Conservation (phyloP, 2,329 filamentous ascomycete species). For the Pseudocercospora musae region DNA sequence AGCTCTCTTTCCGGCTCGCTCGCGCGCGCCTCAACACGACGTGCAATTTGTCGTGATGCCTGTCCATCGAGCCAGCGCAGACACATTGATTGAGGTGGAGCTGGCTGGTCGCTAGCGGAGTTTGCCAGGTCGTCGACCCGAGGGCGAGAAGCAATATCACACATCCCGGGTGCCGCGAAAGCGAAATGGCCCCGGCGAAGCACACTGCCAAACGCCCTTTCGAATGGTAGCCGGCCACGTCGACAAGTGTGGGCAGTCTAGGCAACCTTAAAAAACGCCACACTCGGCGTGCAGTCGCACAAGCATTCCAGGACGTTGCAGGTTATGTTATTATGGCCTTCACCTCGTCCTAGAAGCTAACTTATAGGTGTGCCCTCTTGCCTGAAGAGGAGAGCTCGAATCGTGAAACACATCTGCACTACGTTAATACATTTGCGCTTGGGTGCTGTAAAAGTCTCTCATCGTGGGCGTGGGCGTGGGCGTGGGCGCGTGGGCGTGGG, state of each 20-base stretch:
- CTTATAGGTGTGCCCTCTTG: constrained; percentile 17
- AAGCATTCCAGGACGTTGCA: constrained; percentile 15
- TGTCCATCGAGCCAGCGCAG: constrained; percentile 6
- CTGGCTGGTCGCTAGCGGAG: constrained; percentile 2
- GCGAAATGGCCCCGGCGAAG: constrained; percentile 13
- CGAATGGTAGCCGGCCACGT: constrained; percentile 32
- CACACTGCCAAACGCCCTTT: constrained; percentile 24
- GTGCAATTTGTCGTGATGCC: not conserved
- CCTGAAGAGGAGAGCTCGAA: constrained; percentile 17
- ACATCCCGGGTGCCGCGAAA: constrained; percentile 7
- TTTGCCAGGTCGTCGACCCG: constrained; percentile 1
- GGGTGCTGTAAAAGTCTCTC: too few species aligned
- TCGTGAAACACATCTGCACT: constrained; percentile 5
- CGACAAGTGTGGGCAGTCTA: constrained; percentile 26
- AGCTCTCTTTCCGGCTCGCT: not conserved
- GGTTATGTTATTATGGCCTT: not conserved
- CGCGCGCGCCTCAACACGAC: not conserved
- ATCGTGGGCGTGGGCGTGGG: too few species aligned
- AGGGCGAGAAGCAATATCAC: constrained; percentile 15
- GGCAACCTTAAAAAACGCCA: constrained; percentile 29
- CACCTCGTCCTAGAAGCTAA: constrained; percentile 19
- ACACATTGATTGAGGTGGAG: constrained; percentile 3
- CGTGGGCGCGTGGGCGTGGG: too few species aligned
- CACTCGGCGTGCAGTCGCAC: constrained; percentile 14
- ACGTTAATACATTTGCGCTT: constrained; percentile 5